phyloP scores from a whole-genome alignment of 2,329 filamentous ascomycete genomes.

The Xylaria sp. region DNA sequence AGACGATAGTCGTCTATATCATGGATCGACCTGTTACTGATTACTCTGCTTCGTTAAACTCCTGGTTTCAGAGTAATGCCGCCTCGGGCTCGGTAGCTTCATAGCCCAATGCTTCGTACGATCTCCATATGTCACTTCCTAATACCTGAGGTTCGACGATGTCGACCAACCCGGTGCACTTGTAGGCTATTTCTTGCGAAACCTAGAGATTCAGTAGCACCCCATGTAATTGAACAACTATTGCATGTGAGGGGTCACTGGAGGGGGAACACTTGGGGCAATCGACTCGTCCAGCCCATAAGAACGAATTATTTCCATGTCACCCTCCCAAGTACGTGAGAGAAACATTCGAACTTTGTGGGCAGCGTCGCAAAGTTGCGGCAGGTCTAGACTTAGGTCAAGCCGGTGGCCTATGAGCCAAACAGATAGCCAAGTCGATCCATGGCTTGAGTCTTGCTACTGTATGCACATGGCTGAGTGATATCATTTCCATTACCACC shows the following conservation, averaged over 20 bases:
- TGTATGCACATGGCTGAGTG: constrained; percentile 11
- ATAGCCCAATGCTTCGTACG: background rate
- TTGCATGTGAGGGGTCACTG: constrained; percentile 5
- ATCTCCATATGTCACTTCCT: constrained; percentile 10
- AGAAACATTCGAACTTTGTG: constrained; percentile 1
- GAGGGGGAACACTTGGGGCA: constrained; percentile 3
- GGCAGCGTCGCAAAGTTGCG: constrained; percentile 3
- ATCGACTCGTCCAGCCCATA: constrained; percentile 13
- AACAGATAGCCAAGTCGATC: background rate
- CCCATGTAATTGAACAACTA: constrained; percentile 11
- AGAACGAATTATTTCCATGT: background rate
- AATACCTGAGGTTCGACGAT: background rate
- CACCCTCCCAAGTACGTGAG: background rate
- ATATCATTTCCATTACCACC: constrained; percentile 1
- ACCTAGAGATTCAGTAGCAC: constrained; percentile 1
- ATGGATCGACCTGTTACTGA: background rate
- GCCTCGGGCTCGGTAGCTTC: background rate
- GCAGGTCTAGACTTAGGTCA: constrained; percentile 11
- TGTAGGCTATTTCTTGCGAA: constrained; percentile 12
- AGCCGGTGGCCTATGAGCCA: background rate
- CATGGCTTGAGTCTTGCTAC: constrained; percentile 11
- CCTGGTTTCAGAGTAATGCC: background rate
- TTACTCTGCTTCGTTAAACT: background rate
- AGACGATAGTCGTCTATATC: background rate
- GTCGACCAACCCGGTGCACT: background rate